phyloP scores from a whole-genome alignment of 192 early-diverging fungal species.

The Coemansia sp. region DNA sequence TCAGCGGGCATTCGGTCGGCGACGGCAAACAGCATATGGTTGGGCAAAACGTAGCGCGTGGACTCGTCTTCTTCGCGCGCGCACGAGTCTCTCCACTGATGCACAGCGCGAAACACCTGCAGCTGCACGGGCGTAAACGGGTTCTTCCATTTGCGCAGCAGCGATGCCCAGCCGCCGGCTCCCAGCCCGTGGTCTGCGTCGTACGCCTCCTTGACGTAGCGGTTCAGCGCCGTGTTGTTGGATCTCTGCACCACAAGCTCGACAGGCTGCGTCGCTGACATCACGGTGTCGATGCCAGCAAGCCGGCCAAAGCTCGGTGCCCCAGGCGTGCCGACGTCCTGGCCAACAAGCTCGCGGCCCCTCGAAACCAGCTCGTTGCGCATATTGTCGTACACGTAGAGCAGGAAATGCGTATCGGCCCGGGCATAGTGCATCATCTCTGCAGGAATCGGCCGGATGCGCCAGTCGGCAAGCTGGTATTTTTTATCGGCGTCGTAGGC shows the following conservation, averaged over 20 bases:
- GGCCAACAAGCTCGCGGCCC: slow-evolving; percentile 18
- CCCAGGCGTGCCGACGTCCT: slow-evolving; percentile 49
- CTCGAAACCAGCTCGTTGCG: slow-evolving; percentile 72
- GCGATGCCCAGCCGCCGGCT: slow-evolving; percentile 69
- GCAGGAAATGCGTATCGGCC: slow-evolving; percentile 92
- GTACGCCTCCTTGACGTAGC: slow-evolving; percentile 81
- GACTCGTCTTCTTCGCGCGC: slow-evolving; percentile 95
- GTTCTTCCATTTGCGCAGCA: slow-evolving; percentile 63
- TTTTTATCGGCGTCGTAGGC: slow-evolving; percentile 81
- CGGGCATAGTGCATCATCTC: slow-evolving; percentile 94
- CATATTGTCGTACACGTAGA: slow-evolving; percentile 93
- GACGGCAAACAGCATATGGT: slow-evolving; percentile 79
- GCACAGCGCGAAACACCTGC: slow-evolving; percentile 82
- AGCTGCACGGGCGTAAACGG: slow-evolving; percentile 61
- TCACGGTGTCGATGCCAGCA: slow-evolving; percentile 49
- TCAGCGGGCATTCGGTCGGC: slow-evolving; percentile 73
- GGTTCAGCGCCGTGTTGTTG: slow-evolving; percentile 60
- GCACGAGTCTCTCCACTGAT: slow-evolving; percentile 87
- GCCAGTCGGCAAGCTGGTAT: slow-evolving; percentile 97
- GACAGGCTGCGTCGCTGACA: slow-evolving; percentile 25
- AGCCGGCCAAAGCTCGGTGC: slow-evolving; percentile 23
- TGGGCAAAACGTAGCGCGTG: slow-evolving; percentile 81
- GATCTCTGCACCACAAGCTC: slow-evolving; percentile 60
- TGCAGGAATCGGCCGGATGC: slow-evolving; percentile 86
- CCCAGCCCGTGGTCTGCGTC: slow-evolving; percentile 78